phyloP scores from a whole-genome alignment of 1,284 basidiomycete species.

The Hemileia vastatrix region DNA sequence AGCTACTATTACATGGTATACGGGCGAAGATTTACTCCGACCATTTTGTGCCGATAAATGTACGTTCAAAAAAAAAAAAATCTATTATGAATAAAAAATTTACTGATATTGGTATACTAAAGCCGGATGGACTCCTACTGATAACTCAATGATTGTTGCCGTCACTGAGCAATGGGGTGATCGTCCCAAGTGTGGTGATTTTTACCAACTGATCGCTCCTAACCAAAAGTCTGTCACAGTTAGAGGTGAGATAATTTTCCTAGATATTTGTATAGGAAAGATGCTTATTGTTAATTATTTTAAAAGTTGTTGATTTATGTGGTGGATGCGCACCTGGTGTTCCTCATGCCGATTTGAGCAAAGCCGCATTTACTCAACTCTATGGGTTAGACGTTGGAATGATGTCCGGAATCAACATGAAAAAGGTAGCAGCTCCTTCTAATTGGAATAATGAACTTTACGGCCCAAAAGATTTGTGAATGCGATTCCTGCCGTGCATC shows the following conservation, averaged over 20 bases:
- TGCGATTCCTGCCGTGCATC: too few relatives aligned
- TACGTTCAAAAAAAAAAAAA: too few relatives aligned
- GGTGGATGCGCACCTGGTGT: constrained; percentile 27
- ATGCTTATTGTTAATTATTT: constrained; percentile 6
- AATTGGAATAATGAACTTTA: too few relatives aligned
- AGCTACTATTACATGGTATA: constrained; percentile 30
- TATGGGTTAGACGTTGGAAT: constrained; percentile 28
- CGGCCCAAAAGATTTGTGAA: too few relatives aligned
- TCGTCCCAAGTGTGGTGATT: neutral
- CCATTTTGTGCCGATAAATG: constrained; percentile 28
- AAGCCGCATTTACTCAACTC: constrained; percentile 26
- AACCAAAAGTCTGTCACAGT: constrained; percentile 21
- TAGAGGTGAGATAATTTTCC: neutral
- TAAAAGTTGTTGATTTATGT: constrained; percentile 26
- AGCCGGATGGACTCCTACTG: constrained; percentile 33
- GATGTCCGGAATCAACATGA: too few relatives aligned
- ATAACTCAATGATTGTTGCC: constrained; percentile 28
- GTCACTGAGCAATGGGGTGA: constrained; percentile 28
- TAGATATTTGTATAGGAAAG: neutral
- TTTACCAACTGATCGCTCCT: neutral
- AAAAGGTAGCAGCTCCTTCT: too few relatives aligned
- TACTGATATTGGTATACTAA: too few relatives aligned
- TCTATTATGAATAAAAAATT: too few relatives aligned
- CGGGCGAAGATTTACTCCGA: constrained; percentile 23
- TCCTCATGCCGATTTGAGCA: constrained; percentile 28